Evolutionary conservation across 768 basidiomycete species (phyloP).

Genomic region (Lactarius pseudohatsudake): DNA sequence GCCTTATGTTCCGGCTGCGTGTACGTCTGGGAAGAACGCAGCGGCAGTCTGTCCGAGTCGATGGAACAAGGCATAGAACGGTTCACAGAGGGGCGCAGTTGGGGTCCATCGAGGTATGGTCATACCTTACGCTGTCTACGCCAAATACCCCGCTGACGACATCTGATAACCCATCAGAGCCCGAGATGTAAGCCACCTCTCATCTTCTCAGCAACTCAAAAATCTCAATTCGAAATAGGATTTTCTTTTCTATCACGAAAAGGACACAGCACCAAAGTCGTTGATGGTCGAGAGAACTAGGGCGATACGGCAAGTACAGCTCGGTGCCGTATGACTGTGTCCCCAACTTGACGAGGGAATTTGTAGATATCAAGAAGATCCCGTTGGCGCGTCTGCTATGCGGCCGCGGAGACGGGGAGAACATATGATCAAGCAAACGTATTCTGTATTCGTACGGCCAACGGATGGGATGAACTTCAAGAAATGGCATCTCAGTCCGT

Average conservation of each 20-base stretch:
- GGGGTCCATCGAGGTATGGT: slow-evolving; percentile 41
- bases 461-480: slow-evolving; percentile 30
- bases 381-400: slow-evolving; percentile 26
- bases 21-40: slow-evolving; percentile 43
- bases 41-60: slow-evolving; percentile 36
- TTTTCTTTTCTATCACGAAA: slow-evolving; percentile 44
- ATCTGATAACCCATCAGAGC: slow-evolving; percentile 4
- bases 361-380: slow-evolving; percentile 32
- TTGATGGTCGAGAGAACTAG: slow-evolving; percentile 32
- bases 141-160: slow-evolving; percentile 9
- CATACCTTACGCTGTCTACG: neutral
- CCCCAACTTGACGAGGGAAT: neutral
- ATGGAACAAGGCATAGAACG: slow-evolving; percentile 40
- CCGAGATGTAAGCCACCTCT: slow-evolving; percentile 23
- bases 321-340: neutral
- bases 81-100: slow-evolving; percentile 40
- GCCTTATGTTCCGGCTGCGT: slow-evolving; percentile 38
- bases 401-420: slow-evolving; percentile 27
- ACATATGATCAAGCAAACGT: slow-evolving; percentile 41
- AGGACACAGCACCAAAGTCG: slow-evolving; percentile 35
- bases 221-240: slow-evolving; percentile 31
- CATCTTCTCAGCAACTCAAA: slow-evolving; percentile 1
- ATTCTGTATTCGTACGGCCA: slow-evolving; percentile 39
- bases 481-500: slow-evolving; percentile 44
- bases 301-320: slow-evolving; percentile 31